Evolutionary conservation across 2,329 filamentous ascomycete species (phyloP), one percentile per base, ranked within the genome.

Genomic region (Ophiocordyceps camponoti-leonardi): DNA sequence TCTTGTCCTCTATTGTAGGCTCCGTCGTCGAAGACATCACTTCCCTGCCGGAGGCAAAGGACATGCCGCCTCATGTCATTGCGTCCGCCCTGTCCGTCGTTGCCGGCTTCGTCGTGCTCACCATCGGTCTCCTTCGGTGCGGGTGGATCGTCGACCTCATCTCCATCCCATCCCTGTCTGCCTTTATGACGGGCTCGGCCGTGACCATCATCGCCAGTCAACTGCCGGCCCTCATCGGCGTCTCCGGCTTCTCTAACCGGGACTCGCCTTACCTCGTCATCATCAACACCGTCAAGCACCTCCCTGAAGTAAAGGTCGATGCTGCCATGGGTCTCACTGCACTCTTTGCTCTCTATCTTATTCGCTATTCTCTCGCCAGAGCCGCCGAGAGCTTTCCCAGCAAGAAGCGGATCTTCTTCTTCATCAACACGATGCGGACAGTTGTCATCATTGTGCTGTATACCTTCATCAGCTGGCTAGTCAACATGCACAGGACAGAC

Each of bases 371-470:
- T 44, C 86, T 82, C 66, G 75, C 70, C 44, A 71, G 62, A 49
- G 67, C 78, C 54, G 80, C 80, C n/a, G 77, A 72, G 62, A 79
- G 72, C 57, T 71, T 81, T 51, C 83, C 85, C 3, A 64, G 70
- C 2, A 71, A 71, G 44, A 72, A 76, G 47, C 86, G 85, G 70
- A 54, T 75, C 1, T 87, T 77, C 69, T 90, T 90, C 64, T 88
- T 90, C 66, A 61, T 80, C 44, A 82, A 78, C 18, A 90, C 86
- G 0, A 70, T 92, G 37, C 78, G 85, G 35, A 86, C 83, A 5
- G 82, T 77, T 1, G 87, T 92, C 56, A 80, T 88, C 52, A 86
- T 92, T 49, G 64, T 90, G 41, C 70, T 92, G 2, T 90, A 88
- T 63, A 85, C 83, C 8, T 67, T 83, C 53, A 82, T 90, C 58